Percentiles rank a stretch among this genome's conserved stretches.
phyloP scores from a whole-genome alignment of 2,329 filamentous ascomycete genomes.

The Botrytis hyacinthi region DNA sequence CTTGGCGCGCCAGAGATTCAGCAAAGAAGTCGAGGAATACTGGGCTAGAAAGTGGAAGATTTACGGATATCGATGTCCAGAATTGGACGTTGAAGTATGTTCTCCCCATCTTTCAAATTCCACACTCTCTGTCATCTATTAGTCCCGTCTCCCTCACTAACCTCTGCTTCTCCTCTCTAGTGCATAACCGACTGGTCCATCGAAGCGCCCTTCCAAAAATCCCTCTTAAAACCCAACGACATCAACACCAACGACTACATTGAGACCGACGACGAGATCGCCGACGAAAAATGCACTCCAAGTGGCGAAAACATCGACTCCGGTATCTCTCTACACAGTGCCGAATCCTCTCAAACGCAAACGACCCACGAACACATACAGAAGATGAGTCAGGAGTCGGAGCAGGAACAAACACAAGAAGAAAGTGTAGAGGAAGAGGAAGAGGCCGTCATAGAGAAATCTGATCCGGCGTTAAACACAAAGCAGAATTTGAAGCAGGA shows the following conservation, averaged over 20 bases:
- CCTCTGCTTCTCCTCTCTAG: rapidly evolving
- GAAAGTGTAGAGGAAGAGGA: not conserved
- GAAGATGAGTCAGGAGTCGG: not conserved
- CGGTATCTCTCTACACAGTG: not conserved
- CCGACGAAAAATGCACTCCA: too few species aligned
- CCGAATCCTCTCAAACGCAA: not conserved
- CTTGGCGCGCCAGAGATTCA: not conserved
- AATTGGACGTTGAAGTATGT: not conserved
- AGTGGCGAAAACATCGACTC: not conserved
- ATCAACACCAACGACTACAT: not conserved
- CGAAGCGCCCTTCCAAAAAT: slow-evolving; percentile 1
- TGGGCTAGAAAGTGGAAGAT: not conserved
- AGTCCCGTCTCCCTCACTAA: not conserved
- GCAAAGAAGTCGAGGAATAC: not conserved
- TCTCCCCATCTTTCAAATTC: not conserved
- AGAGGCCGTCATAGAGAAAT: not conserved
- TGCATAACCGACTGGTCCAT: slow-evolving; percentile 2
- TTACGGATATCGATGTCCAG: not conserved
- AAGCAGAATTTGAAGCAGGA: not conserved
- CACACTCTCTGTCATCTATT: not conserved
- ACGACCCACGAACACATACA: not conserved
- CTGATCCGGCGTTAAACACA: not conserved
- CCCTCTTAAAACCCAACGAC: not conserved
- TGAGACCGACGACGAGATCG: not conserved
- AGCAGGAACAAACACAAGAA: not conserved